Conservation (phyloP, 2,329 filamentous ascomycete species). For the Coniochaeta prunicola region DNA sequence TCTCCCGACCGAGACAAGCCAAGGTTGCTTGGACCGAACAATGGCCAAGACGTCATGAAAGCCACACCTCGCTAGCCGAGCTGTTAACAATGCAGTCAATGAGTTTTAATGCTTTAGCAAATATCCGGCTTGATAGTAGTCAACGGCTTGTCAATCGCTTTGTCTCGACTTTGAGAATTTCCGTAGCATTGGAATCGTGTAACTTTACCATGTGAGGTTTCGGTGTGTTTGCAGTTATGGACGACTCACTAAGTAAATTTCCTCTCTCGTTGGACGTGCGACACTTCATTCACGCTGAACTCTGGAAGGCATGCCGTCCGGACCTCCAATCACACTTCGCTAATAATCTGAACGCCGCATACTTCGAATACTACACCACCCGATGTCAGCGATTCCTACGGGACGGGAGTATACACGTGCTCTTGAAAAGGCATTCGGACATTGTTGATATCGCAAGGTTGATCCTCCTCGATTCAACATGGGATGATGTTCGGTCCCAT, state of each 20-base stretch:
- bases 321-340: background rate
- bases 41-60: too few relatives aligned
- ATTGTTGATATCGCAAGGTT: background rate
- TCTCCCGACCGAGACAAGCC: background rate
- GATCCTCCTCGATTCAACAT: background rate
- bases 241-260: constrained; percentile 3
- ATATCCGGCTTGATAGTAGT: too few relatives aligned
- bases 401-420: constrained; percentile 6
- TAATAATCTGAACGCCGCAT: background rate
- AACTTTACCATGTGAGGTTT: too few relatives aligned
- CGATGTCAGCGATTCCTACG: constrained; percentile 5
- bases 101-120: too few relatives aligned
- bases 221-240: background rate
- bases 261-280: background rate
- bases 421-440: constrained; percentile 1
- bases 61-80: too few relatives aligned
- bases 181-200: too few relatives aligned
- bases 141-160: too few relatives aligned
- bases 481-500: background rate
- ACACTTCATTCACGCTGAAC: background rate
- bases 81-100: too few relatives aligned
- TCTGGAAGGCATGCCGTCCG: constrained; percentile 1
- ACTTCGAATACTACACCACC: constrained; percentile 5
- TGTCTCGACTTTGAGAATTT: too few relatives aligned
- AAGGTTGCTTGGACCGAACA: too few relatives aligned